Percentiles rank a stretch among this genome's conserved stretches.
phyloP scores from a whole-genome alignment of 2,329 filamentous ascomycete species.

The Phyllosticta paracitricarpa region DNA sequence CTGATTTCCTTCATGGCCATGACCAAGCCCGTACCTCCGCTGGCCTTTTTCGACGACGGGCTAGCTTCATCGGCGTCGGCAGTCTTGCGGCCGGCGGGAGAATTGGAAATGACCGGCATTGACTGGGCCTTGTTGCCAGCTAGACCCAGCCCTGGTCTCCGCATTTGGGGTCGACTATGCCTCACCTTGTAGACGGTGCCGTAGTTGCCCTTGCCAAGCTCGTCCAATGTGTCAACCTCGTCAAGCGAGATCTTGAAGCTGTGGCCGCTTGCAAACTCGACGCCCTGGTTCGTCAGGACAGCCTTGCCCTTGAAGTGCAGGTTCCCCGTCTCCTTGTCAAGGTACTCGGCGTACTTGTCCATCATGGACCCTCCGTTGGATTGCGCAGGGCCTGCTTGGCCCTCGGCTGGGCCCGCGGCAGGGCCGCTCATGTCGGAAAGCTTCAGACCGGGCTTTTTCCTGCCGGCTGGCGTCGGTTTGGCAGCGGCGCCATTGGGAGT shows the following conservation, averaged over 20 bases:
- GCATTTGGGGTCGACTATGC: constrained; percentile 62
- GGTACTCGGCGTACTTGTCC: constrained; percentile 67
- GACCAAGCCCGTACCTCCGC: constrained; percentile 59
- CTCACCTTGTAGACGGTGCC: constrained; percentile 95
- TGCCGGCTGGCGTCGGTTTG: constrained; percentile 15
- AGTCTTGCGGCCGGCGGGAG: constrained; percentile 21
- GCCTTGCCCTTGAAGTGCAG: constrained; percentile 91
- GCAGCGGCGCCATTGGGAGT: constrained; percentile 23
- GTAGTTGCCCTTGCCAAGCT: constrained; percentile 96
- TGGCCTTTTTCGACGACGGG: constrained; percentile 24
- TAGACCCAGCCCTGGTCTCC: constrained; percentile 49
- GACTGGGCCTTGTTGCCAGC: constrained; percentile 46
- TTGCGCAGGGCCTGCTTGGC: constrained; percentile 15
- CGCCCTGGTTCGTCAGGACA: constrained; percentile 75
- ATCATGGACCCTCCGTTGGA: constrained; percentile 36
- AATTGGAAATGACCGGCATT: constrained; percentile 20
- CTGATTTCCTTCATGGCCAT: constrained; percentile 99
- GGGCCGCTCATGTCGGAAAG: constrained; percentile 34
- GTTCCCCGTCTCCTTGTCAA: constrained; percentile 84
- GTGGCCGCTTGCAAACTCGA: constrained; percentile 83
- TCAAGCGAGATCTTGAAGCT: constrained; percentile 92
- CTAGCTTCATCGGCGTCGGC: constrained; percentile 22
- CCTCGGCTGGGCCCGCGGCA: constrained; percentile 17
- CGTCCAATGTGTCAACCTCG: constrained; percentile 85
- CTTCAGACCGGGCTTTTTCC: constrained; percentile 34